phyloP scores from a whole-genome alignment of 2,329 filamentous ascomycete species.

The Basipetospora sp. region DNA sequence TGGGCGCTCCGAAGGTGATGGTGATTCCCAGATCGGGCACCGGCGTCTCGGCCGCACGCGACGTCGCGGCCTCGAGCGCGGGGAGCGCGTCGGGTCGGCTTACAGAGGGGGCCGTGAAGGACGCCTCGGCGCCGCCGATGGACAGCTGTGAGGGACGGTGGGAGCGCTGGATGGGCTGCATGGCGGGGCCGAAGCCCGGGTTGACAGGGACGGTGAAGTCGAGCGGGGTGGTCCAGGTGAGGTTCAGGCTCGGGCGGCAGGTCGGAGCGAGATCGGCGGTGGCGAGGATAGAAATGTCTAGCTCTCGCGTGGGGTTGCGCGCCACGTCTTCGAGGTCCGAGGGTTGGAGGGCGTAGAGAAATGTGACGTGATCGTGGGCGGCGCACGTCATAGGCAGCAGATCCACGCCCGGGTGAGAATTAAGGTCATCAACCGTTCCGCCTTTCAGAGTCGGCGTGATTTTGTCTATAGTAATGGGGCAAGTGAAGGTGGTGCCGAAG shows the following conservation, averaged over 20 bases:
- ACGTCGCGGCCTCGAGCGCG: slow-evolving; percentile 38
- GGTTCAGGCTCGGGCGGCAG: slow-evolving; percentile 46
- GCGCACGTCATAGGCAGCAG: slow-evolving; percentile 47
- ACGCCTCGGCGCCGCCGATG: slow-evolving; percentile 39
- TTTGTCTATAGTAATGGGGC: slow-evolving; percentile 45
- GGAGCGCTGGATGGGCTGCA: slow-evolving; percentile 43
- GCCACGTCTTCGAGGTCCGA: slow-evolving; percentile 28
- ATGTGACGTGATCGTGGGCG: slow-evolving; percentile 60
- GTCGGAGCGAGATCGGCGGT: slow-evolving; percentile 39
- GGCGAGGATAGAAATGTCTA: slow-evolving; percentile 48
- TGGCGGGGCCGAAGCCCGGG: slow-evolving; percentile 42
- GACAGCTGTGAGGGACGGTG: slow-evolving; percentile 51
- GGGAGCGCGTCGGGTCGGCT: slow-evolving; percentile 46
- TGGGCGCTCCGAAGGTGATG: slow-evolving; percentile 56
- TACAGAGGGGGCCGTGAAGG: slow-evolving; percentile 42
- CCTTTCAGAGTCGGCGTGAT: slow-evolving; percentile 43
- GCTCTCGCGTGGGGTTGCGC: slow-evolving; percentile 34
- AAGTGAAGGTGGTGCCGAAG: slow-evolving; percentile 55
- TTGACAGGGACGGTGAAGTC: slow-evolving; percentile 56
- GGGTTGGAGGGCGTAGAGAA: slow-evolving; percentile 53
- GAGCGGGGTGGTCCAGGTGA: slow-evolving; percentile 53
- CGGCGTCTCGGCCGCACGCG: slow-evolving; percentile 28
- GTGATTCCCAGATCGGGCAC: slow-evolving; percentile 54
- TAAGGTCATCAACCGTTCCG: slow-evolving; percentile 44
- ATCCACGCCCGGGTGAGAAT: slow-evolving; percentile 28